These are phyloP conservation scores for Scenedesmus sp. DNA, from an alignment of 163 green algal genomes.

Conservation along the genomic window DNA sequence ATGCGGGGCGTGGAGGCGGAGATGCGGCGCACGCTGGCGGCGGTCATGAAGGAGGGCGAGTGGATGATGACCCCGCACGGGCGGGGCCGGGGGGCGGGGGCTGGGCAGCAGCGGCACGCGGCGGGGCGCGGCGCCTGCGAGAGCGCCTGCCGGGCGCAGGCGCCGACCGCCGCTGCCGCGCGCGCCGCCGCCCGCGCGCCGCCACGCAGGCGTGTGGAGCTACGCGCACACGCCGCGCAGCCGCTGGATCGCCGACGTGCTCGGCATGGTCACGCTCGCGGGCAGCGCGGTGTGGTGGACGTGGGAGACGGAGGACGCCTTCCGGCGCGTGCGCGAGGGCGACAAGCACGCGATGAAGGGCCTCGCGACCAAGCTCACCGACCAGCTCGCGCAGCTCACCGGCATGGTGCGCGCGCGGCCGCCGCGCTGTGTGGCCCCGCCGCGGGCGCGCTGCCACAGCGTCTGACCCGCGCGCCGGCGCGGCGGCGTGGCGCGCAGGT, in stretches of 20 bases:
- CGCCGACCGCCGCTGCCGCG: no score
- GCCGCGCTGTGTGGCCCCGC: neutral
- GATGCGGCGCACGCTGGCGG: conserved; percentile 78
- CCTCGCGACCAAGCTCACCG: conserved; percentile 78
- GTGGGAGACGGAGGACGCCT: conserved; percentile 90
- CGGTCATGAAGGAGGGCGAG: conserved; percentile 43
- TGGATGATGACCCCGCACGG: no score
- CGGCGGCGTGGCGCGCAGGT: conserved; percentile 49
- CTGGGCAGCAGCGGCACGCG: neutral
- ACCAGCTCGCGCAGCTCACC: conserved; percentile 81
- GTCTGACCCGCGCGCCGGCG: neutral
- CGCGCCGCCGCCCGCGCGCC: no score
- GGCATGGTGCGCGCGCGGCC: conserved; percentile 63
- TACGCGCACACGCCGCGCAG: conserved; percentile 73
- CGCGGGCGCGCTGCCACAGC: neutral
- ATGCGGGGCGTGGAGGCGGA: conserved; percentile 86
- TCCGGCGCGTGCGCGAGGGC: conserved; percentile 61
- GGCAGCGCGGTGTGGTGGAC: conserved; percentile 92
- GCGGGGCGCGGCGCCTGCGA: no score
- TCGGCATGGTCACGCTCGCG: conserved; percentile 89
- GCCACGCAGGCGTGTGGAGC: conserved; percentile 75
- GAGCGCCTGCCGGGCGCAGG: no score
- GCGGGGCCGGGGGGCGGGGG: no score
- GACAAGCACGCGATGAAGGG: conserved; percentile 91
- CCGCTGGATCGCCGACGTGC: conserved; percentile 83